Evolutionary conservation across 257 asterid genomes (phyloP), one percentile per base, ranked within the genome.

Genomic region (Solanum phureja): DNA sequence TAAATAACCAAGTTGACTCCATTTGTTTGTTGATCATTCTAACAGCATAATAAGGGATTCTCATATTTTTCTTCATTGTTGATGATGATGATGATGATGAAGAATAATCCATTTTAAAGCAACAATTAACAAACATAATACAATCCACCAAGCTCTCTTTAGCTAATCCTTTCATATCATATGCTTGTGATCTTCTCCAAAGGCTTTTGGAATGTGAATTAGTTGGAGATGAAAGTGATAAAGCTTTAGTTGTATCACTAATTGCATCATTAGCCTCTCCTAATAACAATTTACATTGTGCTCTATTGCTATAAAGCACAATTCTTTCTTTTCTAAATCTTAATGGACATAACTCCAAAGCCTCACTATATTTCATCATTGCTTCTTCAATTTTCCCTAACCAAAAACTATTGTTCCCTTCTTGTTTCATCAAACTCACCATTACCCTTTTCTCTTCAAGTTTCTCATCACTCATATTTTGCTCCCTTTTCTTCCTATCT

Each of bases 91-190:
- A 49, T 49, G 58, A 66, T 27, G 75, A 68, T 0, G 74, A 68
- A 62, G 31, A n/a, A 86, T 56, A 16, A 37, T 87, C 89, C 11
- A 92, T 89, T 83, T 89, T 93, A 64, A 89, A 87, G 24, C 95
- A 89, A 33, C 90, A 84, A 81, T 88, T 92, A 56, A 96, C 91
- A 89, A 94, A 94, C 86, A 89, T 88, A 16, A 95, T 73, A 79
- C 98, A 93, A 71, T 96, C 99, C 95, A 94, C 93, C 90, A 96
- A 92, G 90, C 99, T 96, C 90, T 94, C 97, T 82, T 93, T 96
- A 87, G 94, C 94, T 93, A 94, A 91, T 64, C 98, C 97, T 90
- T 93, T 96, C 90, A 94, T 90, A 89, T 96, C 98, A 90, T 93
- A 96, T 3, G 99, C 98, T 83, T 92, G 95, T 71, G 98, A 93